Evolutionary conservation across 345 rosid genomes (phyloP).

Genomic region (Brassica juncea): DNA sequence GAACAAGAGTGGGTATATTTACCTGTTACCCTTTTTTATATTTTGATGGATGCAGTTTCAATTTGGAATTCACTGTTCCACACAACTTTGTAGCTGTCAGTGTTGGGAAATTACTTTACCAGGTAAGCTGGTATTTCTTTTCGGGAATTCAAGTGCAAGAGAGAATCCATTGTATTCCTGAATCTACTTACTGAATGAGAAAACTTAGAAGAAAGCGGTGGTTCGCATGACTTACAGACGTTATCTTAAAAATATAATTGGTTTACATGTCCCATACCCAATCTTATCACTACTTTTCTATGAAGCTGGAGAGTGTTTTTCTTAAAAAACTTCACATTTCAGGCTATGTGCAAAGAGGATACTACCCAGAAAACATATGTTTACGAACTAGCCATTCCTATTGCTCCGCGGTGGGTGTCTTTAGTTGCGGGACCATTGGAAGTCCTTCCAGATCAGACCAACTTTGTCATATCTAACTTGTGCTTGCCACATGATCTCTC

Average conservation of each 20-base stretch:
- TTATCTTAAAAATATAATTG: constrained; percentile 19
- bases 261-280: constrained; percentile 4
- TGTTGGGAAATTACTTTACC: constrained; percentile 77
- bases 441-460: constrained; percentile 70
- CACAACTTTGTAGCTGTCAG: constrained; percentile 90
- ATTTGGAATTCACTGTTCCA: constrained; percentile 95
- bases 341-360: constrained; percentile 90
- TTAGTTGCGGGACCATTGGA: constrained; percentile 88
- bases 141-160: background rate
- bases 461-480: constrained; percentile 73
- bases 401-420: constrained; percentile 81
- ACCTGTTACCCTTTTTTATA: background rate
- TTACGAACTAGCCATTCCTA: constrained; percentile 79
- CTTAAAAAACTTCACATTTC: constrained; percentile 20
- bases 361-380: constrained; percentile 86
- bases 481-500: constrained; percentile 62
- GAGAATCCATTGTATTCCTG: background rate
- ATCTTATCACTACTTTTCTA: constrained; percentile 9
- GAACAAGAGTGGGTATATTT: constrained; percentile 2
- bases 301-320: constrained; percentile 8
- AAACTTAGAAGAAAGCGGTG: constrained; percentile 2
- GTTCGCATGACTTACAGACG: background rate
- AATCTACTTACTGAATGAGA: background rate
- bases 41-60: constrained; percentile 58
- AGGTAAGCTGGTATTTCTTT: constrained; percentile 55